These are phyloP conservation scores for Vigna hirtella DNA, from an alignment of 306 rosid genomes.

Conservation along the genomic window DNA sequence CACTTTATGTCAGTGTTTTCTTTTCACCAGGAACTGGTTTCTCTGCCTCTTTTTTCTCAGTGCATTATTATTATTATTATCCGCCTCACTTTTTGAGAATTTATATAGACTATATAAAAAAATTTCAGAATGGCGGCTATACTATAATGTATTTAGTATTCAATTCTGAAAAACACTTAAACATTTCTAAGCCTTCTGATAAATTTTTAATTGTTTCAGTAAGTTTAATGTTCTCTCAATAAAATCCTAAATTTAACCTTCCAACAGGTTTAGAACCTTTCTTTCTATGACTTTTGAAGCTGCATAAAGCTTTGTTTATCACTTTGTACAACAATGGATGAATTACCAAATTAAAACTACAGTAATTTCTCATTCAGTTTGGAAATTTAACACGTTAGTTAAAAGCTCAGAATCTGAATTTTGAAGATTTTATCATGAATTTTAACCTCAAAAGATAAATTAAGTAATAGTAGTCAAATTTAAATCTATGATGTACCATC, in stretches of 20 bases:
- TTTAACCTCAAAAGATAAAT: slow-evolving; percentile 22
- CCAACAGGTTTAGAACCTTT: neutral
- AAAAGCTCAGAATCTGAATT: neutral
- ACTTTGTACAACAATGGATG: neutral
- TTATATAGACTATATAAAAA: neutral
- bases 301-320: neutral
- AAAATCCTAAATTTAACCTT: slow-evolving; percentile 18
- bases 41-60: neutral
- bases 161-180: neutral
- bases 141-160: neutral
- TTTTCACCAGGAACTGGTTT: neutral
- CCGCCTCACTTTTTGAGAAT: neutral
- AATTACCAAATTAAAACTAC: neutral
- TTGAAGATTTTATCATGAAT: slow-evolving; percentile 16
- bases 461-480: neutral
- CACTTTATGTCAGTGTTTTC: no score
- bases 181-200: neutral
- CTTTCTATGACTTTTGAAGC: neutral
- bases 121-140: neutral
- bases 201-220: neutral
- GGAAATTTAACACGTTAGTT: slow-evolving; percentile 2
- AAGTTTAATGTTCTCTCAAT: slow-evolving; percentile 20
- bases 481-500: slow-evolving; percentile 7
- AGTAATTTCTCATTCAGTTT: slow-evolving; percentile 6
- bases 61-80: neutral